Percentiles rank a stretch among this genome's conserved stretches.
Evolutionary conservation across 2,329 filamentous ascomycete species (phyloP).

Genomic region (Paracoccidioides lutzii): DNA sequence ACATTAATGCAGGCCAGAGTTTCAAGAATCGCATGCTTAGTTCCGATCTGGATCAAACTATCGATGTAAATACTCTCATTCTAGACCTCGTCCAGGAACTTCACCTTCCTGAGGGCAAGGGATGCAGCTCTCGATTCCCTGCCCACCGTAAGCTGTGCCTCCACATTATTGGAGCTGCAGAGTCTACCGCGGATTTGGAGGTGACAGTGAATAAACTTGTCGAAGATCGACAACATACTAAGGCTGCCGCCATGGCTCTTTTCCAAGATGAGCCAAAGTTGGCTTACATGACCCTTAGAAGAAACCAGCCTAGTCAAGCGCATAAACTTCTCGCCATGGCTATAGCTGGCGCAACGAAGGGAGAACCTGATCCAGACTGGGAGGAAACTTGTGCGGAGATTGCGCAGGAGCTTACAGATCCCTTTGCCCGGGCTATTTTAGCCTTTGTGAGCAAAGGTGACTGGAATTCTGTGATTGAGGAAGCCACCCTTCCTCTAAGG

Average conservation of each 20-base stretch:
- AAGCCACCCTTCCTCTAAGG: conserved; percentile 44
- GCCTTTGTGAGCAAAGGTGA: conserved; percentile 47
- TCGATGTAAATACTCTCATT: conserved; percentile 30
- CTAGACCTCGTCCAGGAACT: conserved; percentile 39
- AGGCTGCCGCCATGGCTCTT: conserved; percentile 49
- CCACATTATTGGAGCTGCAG: conserved; percentile 45
- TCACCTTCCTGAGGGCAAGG: conserved; percentile 39
- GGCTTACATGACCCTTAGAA: conserved; percentile 43
- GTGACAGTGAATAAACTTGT: conserved; percentile 39
- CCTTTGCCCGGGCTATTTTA: conserved; percentile 49
- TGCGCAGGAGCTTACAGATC: conserved; percentile 48
- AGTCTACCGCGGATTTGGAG: conserved; percentile 39
- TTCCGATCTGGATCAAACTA: conserved; percentile 14
- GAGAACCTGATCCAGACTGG: conserved; percentile 43
- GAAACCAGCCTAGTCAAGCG: conserved; percentile 41
- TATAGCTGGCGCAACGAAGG: conserved; percentile 33
- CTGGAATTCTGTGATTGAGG: conserved; percentile 46
- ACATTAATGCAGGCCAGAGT: conserved; percentile 19
- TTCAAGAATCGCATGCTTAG: conserved; percentile 21
- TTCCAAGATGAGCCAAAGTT: conserved; percentile 48
- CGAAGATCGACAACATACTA: conserved; percentile 43
- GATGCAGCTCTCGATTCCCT: conserved; percentile 38
- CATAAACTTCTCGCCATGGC: conserved; percentile 45
- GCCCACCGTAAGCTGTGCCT: conserved; percentile 49
- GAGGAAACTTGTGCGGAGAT: conserved; percentile 50